Evolutionary conservation across 805 yeast species (phyloP).

Genomic region (Wickerhamomyces sydowiorum): DNA sequence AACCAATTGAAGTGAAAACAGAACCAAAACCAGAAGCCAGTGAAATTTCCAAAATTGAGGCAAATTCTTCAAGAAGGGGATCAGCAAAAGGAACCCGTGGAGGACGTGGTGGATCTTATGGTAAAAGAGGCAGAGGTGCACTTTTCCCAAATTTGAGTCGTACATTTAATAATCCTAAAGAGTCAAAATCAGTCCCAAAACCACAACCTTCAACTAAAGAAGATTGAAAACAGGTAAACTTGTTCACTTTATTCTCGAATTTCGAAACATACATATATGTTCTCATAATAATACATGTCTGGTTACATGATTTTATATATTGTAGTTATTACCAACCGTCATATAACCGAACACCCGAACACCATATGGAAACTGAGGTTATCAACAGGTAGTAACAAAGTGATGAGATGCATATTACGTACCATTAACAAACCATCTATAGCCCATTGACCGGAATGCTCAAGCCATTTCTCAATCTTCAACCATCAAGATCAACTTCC

Average conservation of each 20-base stretch:
- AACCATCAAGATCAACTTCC: conserved; percentile 25
- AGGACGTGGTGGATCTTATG: not conserved
- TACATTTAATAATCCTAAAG: not conserved
- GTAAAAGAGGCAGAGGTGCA: not conserved
- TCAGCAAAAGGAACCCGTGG: not conserved
- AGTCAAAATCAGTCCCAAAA: not conserved
- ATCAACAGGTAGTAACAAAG: too few relatives aligned
- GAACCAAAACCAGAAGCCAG: not conserved
- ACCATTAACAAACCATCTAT: not conserved
- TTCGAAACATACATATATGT: too few relatives aligned
- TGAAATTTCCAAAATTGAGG: not conserved
- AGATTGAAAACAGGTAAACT: too few relatives aligned
- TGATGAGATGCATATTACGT: not conserved
- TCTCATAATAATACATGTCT: not conserved
- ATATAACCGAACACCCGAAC: too few relatives aligned
- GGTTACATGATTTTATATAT: not conserved
- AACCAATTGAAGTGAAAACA: not conserved
- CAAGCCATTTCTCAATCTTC: not conserved
- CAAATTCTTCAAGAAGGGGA: not conserved
- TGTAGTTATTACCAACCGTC: not conserved
- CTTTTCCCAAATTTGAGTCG: not conserved
- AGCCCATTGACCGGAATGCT: not conserved
- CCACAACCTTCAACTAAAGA: not conserved
- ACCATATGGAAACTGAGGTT: too few relatives aligned
- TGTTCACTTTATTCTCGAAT: too few relatives aligned